Base-by-base conservation (phyloP, 2,329 filamentous ascomycete genomes). In the Stachybotrys echinatus region DNA sequence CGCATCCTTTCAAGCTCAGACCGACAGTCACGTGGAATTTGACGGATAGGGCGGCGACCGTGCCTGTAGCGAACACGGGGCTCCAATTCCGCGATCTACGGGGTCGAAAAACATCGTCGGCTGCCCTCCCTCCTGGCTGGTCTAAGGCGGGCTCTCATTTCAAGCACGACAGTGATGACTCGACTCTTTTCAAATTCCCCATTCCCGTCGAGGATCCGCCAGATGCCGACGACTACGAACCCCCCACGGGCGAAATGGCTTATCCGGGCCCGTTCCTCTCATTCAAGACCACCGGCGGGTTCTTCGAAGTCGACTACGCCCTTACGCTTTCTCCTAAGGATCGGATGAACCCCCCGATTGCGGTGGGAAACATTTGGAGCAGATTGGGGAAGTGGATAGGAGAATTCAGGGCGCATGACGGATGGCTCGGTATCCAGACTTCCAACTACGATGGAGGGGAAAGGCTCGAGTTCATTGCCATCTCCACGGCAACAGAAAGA, bases 401-500 rank as follows among this genome's bases (percentile, higher is more conserved):
- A 23, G 65, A 68, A 45, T 66, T 74, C 34, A 65, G 71, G 38
- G 65, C 70, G n/a, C 72, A 75, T 54, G 72, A 74, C 47, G 65
- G 65, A 31, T 75, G 72, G 72, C 56, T 75, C 37, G 72, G 72
- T 8, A 57, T 74, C 5, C 71, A 74, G 55, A 67, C 69, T n/a
- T 72, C 70, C 52, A 75, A 74, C 57, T 70, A 74, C 49, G 70
- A 71, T 6, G 70, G 71, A 40, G 69, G 71, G 43, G 72, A 73
- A 61, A 64, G 62, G 45, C 64, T 74, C 22, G 72, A 74, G 56
- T 72, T 74, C 47, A 62, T 74, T 14, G 71, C 72, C 49, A 65
- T 74, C 7, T 72, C 69, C 31, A 64, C 61, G 10, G 69, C 65
- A 3, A 67, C 64, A 53, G 72, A 74, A 62, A 64, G 70, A n/a